Conservation (phyloP, 805 yeast genomes). For the Starmerella ratchasimensis region DNA sequence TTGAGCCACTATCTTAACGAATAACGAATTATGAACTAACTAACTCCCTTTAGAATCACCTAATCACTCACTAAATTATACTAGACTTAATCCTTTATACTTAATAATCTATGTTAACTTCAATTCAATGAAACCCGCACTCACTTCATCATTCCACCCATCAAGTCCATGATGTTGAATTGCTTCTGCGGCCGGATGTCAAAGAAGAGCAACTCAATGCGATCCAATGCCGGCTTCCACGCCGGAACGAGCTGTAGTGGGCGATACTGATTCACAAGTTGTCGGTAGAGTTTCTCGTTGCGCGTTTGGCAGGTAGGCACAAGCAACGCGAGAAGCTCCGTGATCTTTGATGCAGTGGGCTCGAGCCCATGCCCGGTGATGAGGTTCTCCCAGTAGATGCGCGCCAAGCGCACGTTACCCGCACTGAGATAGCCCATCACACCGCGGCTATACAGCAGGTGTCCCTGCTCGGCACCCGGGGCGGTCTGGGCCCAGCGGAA, state of each 20-base stretch:
- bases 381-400: constrained; percentile 26
- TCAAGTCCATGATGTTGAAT: constrained; percentile 50
- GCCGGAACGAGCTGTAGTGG: constrained; percentile 22
- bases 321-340: constrained; percentile 54
- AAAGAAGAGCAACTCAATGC: constrained; percentile 50
- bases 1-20: not conserved
- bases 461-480: not conserved
- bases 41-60: too few species aligned
- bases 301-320: constrained; percentile 43
- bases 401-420: constrained; percentile 50
- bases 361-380: constrained; percentile 23
- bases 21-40: too few species aligned
- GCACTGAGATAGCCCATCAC: constrained; percentile 62
- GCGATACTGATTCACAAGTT: constrained; percentile 40
- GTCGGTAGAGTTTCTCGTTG: constrained; percentile 39
- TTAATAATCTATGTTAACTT: too few species aligned
- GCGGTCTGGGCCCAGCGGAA: constrained; percentile 4
- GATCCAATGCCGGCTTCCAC: constrained; percentile 34
- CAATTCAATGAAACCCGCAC: too few species aligned
- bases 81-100: too few species aligned
- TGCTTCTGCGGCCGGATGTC: constrained; percentile 41
- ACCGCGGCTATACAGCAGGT: constrained; percentile 37
- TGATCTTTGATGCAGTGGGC: constrained; percentile 19
- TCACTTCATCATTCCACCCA: constrained; percentile 45
- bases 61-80: too few species aligned